Percentiles rank a stretch among this genome's conserved stretches.
Evolutionary conservation across 371 early-diverging fungal species (phyloP).

Genomic region (Saksenaea vasiformis): DNA sequence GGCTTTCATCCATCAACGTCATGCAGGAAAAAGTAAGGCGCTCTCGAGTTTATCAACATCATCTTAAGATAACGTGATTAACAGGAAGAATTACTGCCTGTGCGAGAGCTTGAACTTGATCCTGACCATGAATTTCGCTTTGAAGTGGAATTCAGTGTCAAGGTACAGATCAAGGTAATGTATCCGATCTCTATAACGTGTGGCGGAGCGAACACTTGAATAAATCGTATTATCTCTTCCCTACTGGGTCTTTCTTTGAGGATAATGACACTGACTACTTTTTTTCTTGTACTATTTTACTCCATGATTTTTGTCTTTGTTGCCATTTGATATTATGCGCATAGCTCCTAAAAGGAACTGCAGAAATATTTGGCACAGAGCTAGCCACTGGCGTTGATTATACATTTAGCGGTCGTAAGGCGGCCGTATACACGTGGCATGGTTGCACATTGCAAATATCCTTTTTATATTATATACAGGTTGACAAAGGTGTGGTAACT

Average conservation of each 20-base stretch:
- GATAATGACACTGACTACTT: constrained; percentile 5
- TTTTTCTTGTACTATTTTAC: neutral
- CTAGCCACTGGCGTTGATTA: constrained; percentile 77
- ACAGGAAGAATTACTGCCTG: constrained; percentile 21
- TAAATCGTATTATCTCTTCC: neutral
- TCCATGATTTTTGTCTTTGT: neutral
- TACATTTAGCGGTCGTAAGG: constrained; percentile 79
- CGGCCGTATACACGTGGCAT: constrained; percentile 94
- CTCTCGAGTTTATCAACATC: neutral
- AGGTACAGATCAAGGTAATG: constrained; percentile 57
- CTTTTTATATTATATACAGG: constrained; percentile 21
- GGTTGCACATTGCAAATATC: constrained; percentile 80
- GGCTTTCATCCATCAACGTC: neutral
- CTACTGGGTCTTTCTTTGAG: constrained; percentile 6
- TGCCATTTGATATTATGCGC: neutral
- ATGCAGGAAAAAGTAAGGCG: constrained; percentile 5
- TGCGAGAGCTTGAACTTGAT: constrained; percentile 47
- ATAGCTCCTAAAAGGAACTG: constrained; percentile 76
- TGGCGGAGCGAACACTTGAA: neutral
- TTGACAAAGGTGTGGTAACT: neutral
- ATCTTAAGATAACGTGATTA: neutral
- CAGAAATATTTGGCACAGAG: constrained; percentile 93
- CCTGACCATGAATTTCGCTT: constrained; percentile 75
- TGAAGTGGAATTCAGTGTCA: constrained; percentile 64
- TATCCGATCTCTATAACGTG: neutral